Evolutionary conservation across 805 yeast species (phyloP).

Genomic region (Candida tallmaniae): DNA sequence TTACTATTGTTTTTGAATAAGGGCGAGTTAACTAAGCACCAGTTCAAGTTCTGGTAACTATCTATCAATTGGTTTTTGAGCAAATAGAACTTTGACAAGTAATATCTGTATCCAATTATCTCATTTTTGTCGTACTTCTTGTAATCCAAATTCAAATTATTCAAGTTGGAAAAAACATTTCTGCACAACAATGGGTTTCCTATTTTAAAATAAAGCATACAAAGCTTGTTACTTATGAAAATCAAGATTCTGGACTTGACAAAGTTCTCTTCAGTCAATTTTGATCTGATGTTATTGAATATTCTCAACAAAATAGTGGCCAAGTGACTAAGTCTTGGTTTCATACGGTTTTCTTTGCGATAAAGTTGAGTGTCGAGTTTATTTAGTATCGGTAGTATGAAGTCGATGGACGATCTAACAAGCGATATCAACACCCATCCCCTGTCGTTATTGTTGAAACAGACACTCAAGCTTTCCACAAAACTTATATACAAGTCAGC

Average conservation of each 20-base stretch:
- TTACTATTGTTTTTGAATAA: slow-evolving; percentile 26
- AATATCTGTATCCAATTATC: slow-evolving; percentile 49
- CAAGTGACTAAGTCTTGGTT: slow-evolving; percentile 45
- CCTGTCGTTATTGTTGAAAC: slow-evolving; percentile 42
- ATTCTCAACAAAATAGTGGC: slow-evolving; percentile 53
- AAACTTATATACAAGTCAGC: slow-evolving; percentile 50
- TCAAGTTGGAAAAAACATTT: slow-evolving; percentile 58
- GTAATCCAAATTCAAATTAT: slow-evolving; percentile 44
- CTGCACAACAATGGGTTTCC: slow-evolving; percentile 56
- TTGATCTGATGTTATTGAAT: slow-evolving; percentile 58
- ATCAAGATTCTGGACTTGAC: slow-evolving; percentile 43
- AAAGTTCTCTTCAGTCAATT: slow-evolving; percentile 29
- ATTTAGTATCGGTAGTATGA: slow-evolving; percentile 42
- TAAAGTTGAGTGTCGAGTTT: slow-evolving; percentile 38
- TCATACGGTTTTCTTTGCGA: slow-evolving; percentile 34
- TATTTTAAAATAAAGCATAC: slow-evolving; percentile 52
- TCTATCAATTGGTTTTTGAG: slow-evolving; percentile 47
- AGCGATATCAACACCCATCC: slow-evolving; percentile 32
- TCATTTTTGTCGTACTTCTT: slow-evolving; percentile 38
- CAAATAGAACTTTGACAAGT: slow-evolving; percentile 51
- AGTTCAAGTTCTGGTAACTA: slow-evolving; percentile 48
- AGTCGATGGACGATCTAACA: slow-evolving; percentile 31
- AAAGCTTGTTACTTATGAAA: slow-evolving; percentile 49
- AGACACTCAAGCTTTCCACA: slow-evolving; percentile 43
- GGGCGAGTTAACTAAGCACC: slow-evolving; percentile 46